Base-by-base conservation (phyloP, 2,329 filamentous ascomycete genomes). In the Dryadomyces quercus-mongolicae region DNA sequence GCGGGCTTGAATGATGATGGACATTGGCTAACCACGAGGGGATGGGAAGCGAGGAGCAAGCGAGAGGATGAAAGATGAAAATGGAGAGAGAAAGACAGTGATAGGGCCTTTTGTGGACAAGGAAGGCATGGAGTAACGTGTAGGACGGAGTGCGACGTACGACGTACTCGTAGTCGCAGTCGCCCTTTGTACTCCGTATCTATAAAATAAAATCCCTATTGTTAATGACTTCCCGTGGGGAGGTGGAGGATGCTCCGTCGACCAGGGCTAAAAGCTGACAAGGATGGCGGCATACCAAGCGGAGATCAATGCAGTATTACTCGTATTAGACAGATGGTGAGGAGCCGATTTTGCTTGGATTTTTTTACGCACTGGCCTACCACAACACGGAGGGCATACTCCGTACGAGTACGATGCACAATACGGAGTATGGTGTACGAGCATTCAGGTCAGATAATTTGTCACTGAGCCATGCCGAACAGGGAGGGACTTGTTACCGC, bases 241-340 rank as follows among this genome's bases (percentile, higher is more conserved):
- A 31, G 25, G 25, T 31, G 25, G 25, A 31, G 25, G 25, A 16
- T 20, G 43, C 43, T 45, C 43, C 43, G 18, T 12, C n/a, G 16
- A 34, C 34, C 48, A n/a, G 3, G 50, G 25, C 22, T 22, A 36
- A 22, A 44, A 54, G 53, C 54, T 52, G 56, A 54, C 56, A 52
- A 52, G 56, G 56, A 54, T 54, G 42, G 51, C 53, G 51, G 51
- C 46, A 52, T 46, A 52, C 54, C 55, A 42, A 49, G 25, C 34
- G 56, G 49, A 52, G 57, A 59, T 57, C 56, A 59, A 56, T 55
- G 50, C 56, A 57, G 38, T 13, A n/a, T 42, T 42, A 42, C 38
- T 13, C 12, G 38, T 42, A 42, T 42, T 42, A 12, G 13, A 42
- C n/a, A 49, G 25, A 57, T 53, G 49, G 48, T 57, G 53, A 55